phyloP scores from a whole-genome alignment of 2,329 filamentous ascomycete species.

The Alternaria metachromatica region DNA sequence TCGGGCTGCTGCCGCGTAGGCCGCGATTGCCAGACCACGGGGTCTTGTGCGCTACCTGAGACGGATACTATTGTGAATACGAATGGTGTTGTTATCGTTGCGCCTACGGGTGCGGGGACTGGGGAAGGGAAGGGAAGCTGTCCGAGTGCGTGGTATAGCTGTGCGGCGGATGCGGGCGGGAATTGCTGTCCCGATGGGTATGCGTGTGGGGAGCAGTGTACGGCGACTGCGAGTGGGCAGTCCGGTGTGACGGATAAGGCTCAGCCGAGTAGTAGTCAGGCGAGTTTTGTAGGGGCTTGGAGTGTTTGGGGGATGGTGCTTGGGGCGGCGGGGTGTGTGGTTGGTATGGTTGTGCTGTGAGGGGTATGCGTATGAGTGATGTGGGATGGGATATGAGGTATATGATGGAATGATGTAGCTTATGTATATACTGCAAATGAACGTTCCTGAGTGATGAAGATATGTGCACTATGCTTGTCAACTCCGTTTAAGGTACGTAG shows the following conservation, averaged over 20 bases:
- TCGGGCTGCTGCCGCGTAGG: conserved; percentile 91
- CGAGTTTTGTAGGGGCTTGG: conserved; percentile 31
- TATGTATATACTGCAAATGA: neutral
- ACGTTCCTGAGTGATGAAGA: neutral
- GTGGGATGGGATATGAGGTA: too few species aligned
- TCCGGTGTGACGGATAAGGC: conserved; percentile 44
- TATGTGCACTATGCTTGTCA: neutral
- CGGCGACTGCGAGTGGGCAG: conserved; percentile 39
- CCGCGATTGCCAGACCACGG: conserved; percentile 78
- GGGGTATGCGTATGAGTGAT: too few species aligned
- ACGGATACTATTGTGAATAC: conserved; percentile 67
- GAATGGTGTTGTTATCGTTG: conserved; percentile 73
- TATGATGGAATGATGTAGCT: neutral
- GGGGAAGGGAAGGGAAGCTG: conserved; percentile 57
- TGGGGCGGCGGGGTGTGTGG: conserved; percentile 38
- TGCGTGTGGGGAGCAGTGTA: conserved; percentile 46
- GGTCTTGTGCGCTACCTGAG: conserved; percentile 68
- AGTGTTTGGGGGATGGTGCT: conserved; percentile 39
- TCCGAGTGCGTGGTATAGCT: conserved; percentile 80
- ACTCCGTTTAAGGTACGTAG: neutral
- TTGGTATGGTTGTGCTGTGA: conserved; percentile 51
- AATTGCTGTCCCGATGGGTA: conserved; percentile 80
- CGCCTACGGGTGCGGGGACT: conserved; percentile 57
- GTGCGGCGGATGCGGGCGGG: conserved; percentile 68
- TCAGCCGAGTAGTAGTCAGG: conserved; percentile 43